Evolutionary conservation across 805 yeast species (phyloP), one percentile per base, ranked within the genome.

Genomic region (Cyberlindnera petersonii): DNA sequence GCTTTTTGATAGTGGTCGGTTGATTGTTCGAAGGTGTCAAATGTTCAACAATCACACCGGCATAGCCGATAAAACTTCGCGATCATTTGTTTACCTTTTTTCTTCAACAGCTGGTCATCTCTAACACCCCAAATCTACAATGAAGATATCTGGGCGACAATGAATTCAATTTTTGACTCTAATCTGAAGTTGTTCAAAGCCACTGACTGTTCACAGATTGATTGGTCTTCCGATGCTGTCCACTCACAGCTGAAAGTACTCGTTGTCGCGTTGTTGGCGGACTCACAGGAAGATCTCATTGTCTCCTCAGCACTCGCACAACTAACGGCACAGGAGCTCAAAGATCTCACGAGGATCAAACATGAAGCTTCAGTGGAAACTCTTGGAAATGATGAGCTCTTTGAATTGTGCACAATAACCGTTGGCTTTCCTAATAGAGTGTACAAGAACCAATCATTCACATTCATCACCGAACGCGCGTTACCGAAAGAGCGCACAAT

Each of bases 271-370:
- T 34, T 55, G 5, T 35, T 55, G 4, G 45, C 47, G 5, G 48
- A 52, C 16, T 46, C 53, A 0, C 53, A 54, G 11, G 47, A 51
- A 20, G 57, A 51, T 21, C 37, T 55, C n/a, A 36, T 53, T 13
- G 30, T 47, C 9, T 34, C 56, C 1, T 47, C 52, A 5, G 26
- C 45, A 8, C 31, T 53, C n/a, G 24, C 50, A 2, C 40, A 38
- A 1, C 26, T 42, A 24, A 42, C 56, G 4, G 42, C 46, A 3
- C 47, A 45, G 14, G 43, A 49, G 14, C 38, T 53, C 9, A 32
- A 38, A 14, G 46, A 47, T 4, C 23, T 42, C 31, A 49, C 55
- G 4, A 26, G 34, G 18, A 31, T 54, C 3, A 36, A 28, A 18
- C 27, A 44, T 9, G 34, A 24, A 24, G 18, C 22, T 14, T 43